Conservation (phyloP, 1,284 basidiomycete genomes). For the Naganishia liquefaciens region DNA sequence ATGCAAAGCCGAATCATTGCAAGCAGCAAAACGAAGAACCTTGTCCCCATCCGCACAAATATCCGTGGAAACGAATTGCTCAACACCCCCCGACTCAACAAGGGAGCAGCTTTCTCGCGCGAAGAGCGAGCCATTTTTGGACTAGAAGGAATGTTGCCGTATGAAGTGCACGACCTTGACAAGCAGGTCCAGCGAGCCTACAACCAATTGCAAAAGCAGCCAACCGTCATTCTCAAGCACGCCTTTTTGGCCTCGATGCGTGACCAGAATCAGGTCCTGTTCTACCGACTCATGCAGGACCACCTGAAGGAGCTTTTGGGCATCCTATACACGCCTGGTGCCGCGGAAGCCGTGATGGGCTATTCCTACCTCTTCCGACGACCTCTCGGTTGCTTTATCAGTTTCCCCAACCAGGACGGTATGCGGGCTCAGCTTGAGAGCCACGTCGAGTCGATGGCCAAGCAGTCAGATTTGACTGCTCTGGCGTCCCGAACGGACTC, state of each 20-base stretch:
- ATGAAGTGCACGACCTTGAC: constrained; percentile 70
- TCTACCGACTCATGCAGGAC: constrained; percentile 67
- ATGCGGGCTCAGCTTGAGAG: constrained; percentile 61
- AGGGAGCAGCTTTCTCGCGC: constrained; percentile 69
- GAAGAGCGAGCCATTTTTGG: constrained; percentile 72
- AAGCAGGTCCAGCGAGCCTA: constrained; percentile 70
- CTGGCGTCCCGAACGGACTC: constrained; percentile 64
- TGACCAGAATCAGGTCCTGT: constrained; percentile 67
- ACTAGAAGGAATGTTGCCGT: constrained; percentile 74
- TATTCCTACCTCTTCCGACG: constrained; percentile 80
- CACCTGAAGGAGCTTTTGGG: constrained; percentile 73
- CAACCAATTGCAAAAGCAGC: constrained; percentile 60
- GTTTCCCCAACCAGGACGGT: constrained; percentile 64
- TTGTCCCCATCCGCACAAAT: constrained; percentile 37
- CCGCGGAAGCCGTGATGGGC: constrained; percentile 61
- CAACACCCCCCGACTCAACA: constrained; percentile 59
- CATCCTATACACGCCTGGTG: constrained; percentile 65
- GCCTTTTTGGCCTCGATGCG: constrained; percentile 58
- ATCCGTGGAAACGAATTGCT: constrained; percentile 64
- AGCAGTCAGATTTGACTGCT: constrained; percentile 67
- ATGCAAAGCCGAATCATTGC: constrained; percentile 33
- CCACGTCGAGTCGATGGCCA: constrained; percentile 52
- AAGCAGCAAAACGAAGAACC: constrained; percentile 33
- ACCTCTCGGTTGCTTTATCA: constrained; percentile 56
- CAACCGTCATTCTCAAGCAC: constrained; percentile 52